A percentile compares a stretch with the other conserved stretches of the same genome.
Conservation (phyloP, 371 early-diverging fungal genomes). For the Synchytrium microbalum region DNA sequence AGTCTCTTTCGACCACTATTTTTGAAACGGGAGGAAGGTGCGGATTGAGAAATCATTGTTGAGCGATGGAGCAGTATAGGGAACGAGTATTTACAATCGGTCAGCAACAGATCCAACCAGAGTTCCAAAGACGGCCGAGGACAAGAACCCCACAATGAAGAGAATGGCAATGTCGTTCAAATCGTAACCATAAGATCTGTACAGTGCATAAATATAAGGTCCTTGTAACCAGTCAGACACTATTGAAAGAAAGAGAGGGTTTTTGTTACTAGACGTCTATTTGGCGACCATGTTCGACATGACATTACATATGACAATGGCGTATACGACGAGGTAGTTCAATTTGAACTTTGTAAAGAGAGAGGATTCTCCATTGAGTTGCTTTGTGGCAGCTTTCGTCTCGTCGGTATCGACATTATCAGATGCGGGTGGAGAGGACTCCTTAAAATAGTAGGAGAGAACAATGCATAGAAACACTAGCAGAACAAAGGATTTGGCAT, state of each 20-base stretch:
- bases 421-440: background rate
- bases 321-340: slow-evolving; percentile 54
- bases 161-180: slow-evolving; percentile 56
- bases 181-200: slow-evolving; percentile 50
- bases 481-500: slow-evolving; percentile 8
- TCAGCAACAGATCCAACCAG: slow-evolving; percentile 65
- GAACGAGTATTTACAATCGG: slow-evolving; percentile 44
- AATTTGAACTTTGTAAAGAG: slow-evolving; percentile 15
- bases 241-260: slow-evolving; percentile 14
- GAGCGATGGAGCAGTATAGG: background rate
- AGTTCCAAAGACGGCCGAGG: slow-evolving; percentile 66
- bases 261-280: background rate
- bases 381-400: background rate
- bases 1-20: slow-evolving; percentile 58
- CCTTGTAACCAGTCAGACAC: slow-evolving; percentile 72
- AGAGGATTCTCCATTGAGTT: background rate
- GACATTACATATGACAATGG: slow-evolving; percentile 55
- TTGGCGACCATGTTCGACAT: background rate
- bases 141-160: slow-evolving; percentile 65
- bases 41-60: slow-evolving; percentile 3
- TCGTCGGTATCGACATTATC: background rate
- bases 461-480: slow-evolving; percentile 11
- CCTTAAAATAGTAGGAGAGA: slow-evolving; percentile 13
- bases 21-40: background rate
- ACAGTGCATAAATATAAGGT: slow-evolving; percentile 63